A percentile compares a stretch with the other conserved stretches of the same genome.
phyloP scores from a whole-genome alignment of 306 rosid species.

The Acacia crassicarpa region DNA sequence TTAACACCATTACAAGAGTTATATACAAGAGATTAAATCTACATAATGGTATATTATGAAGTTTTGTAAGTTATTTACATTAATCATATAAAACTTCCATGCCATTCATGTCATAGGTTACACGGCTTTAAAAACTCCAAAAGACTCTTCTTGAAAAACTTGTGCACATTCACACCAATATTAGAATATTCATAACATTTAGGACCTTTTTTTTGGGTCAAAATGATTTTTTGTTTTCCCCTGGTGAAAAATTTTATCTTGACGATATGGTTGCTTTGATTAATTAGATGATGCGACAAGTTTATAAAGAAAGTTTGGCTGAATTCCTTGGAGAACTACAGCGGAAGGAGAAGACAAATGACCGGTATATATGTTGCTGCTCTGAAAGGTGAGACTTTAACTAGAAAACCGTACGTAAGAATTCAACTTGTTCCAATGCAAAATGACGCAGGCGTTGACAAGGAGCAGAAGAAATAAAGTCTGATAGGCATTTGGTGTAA shows the following conservation, averaged over 20 bases:
- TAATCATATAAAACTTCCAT: too few species aligned
- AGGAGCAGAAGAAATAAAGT: constrained; percentile 49
- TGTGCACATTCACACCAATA: too few species aligned
- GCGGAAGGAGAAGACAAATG: constrained; percentile 84
- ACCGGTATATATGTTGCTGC: constrained; percentile 92
- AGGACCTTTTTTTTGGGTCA: neutral
- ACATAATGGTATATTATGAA: too few species aligned
- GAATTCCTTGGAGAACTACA: constrained; percentile 87
- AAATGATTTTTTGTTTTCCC: neutral
- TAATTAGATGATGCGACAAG: constrained; percentile 82
- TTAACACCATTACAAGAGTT: too few species aligned
- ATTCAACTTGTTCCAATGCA: constrained; percentile 68
- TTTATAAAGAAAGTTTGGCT: constrained; percentile 73
- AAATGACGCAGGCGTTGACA: constrained; percentile 28
- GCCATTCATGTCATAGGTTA: too few species aligned
- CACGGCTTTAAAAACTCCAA: too few species aligned
- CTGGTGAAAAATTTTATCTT: neutral
- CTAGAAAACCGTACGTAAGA: constrained; percentile 85
- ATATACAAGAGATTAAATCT: too few species aligned
- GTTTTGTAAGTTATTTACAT: too few species aligned
- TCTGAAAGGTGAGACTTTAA: constrained; percentile 75
- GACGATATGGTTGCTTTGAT: constrained; percentile 10
- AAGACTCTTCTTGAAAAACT: too few species aligned
- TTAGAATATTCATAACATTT: too few species aligned
- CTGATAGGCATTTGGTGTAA: constrained; percentile 9